These are phyloP conservation scores for Amanita pallidorosea DNA, from an alignment of 768 basidiomycete genomes.

Conservation along the genomic window DNA sequence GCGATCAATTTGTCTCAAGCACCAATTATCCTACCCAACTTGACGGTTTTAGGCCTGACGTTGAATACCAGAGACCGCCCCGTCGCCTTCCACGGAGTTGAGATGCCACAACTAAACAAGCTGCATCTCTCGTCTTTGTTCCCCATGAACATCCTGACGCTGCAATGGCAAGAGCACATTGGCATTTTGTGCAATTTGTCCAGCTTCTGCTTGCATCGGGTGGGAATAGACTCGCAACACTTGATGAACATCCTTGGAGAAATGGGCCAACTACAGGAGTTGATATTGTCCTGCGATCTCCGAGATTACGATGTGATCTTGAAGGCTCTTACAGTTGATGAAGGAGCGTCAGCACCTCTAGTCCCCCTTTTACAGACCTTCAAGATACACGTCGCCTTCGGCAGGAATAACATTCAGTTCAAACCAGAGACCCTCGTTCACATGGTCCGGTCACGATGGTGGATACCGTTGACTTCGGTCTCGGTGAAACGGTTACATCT, in stretches of 20 bases:
- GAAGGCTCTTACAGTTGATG: neutral
- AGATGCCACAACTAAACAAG: neutral
- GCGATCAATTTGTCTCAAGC: neutral
- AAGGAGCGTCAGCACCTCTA: neutral
- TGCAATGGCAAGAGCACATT: slow-evolving; percentile 2
- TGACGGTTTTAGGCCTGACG: neutral
- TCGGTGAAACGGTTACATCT: neutral
- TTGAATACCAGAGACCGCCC: neutral
- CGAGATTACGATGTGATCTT: neutral
- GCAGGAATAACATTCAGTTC: neutral
- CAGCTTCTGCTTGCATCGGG: slow-evolving; percentile 1
- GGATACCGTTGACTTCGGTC: neutral
- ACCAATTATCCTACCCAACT: neutral
- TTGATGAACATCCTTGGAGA: neutral
- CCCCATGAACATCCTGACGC: neutral
- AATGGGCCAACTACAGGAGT: neutral
- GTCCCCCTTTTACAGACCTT: neutral
- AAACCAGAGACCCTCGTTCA: neutral
- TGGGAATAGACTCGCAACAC: neutral
- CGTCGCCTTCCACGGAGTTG: neutral
- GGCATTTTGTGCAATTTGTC: neutral
- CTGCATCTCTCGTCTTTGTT: slow-evolving; percentile 2
- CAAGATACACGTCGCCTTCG: neutral
- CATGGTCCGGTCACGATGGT: slow-evolving; percentile 1
- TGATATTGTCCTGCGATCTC: slow-evolving; percentile 1